These are phyloP conservation scores for Tulasnella calospora DNA, from an alignment of 768 basidiomycete species.

Conservation along the genomic window DNA sequence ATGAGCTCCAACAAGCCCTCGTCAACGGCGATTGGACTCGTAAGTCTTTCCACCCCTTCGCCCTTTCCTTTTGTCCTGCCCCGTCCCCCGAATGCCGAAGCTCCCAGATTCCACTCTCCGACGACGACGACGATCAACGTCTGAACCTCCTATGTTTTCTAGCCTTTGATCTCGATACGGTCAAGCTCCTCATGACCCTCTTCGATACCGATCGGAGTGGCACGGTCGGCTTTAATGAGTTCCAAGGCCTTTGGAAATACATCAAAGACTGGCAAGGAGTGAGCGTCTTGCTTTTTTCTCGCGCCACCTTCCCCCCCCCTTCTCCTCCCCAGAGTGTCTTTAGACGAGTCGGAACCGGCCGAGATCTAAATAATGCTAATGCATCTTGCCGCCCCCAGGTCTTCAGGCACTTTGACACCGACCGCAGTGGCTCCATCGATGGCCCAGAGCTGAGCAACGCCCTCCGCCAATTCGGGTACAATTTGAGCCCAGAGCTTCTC, in stretches of 20 bases:
- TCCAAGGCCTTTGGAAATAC: constrained; percentile 28
- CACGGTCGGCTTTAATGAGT: constrained; percentile 71
- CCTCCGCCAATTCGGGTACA: constrained; percentile 74
- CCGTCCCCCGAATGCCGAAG: background rate
- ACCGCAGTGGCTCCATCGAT: constrained; percentile 78
- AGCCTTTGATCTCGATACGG: constrained; percentile 84
- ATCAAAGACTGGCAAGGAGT: constrained; percentile 29
- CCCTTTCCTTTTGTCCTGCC: background rate
- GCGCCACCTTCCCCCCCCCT: background rate
- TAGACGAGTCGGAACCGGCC: background rate
- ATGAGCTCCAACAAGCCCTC: constrained; percentile 39
- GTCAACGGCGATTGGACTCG: constrained; percentile 71
- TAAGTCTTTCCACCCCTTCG: constrained; percentile 40
- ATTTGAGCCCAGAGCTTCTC: constrained; percentile 59
- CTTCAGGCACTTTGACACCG: constrained; percentile 80
- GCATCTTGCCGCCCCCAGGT: constrained; percentile 37
- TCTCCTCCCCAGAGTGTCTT: background rate
- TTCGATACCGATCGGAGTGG: constrained; percentile 77
- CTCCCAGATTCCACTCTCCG: background rate
- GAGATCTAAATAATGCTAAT: background rate
- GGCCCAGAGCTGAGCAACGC: constrained; percentile 67
- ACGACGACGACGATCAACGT: background rate
- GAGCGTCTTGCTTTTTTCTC: constrained; percentile 1
- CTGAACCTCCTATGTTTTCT: background rate
- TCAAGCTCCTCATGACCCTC: constrained; percentile 76